These are phyloP conservation scores for Mycena amicta DNA, from an alignment of 768 basidiomycete genomes.

Conservation along the genomic window DNA sequence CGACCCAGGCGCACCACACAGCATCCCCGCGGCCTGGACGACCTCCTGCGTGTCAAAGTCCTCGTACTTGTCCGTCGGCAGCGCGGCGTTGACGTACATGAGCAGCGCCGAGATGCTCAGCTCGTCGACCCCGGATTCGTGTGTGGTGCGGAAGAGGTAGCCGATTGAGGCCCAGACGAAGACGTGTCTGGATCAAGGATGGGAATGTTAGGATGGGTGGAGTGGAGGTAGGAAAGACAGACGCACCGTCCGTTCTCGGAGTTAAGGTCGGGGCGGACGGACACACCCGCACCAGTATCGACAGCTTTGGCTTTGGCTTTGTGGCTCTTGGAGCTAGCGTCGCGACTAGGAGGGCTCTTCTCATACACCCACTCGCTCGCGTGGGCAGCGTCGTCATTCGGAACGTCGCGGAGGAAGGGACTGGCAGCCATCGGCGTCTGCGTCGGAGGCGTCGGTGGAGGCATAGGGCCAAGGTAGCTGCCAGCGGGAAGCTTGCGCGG, in stretches of 20 bases:
- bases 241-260: not conserved
- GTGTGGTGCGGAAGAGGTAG: conserved; percentile 70
- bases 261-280: not conserved
- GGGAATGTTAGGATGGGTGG: not conserved
- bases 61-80: conserved; percentile 78
- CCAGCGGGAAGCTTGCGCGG: no score
- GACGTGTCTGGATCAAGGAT: conserved; percentile 41
- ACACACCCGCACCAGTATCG: no score
- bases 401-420: not conserved
- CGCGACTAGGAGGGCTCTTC: not conserved
- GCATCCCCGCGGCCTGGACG: conserved; percentile 12
- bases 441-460: not conserved
- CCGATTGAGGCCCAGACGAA: conserved; percentile 65
- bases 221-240: no score
- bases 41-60: conserved; percentile 82
- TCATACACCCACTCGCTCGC: not conserved
- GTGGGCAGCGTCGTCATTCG: not conserved
- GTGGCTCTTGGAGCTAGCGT: no score
- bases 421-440: not conserved
- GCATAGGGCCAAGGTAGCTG: no score
- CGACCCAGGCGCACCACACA: not conserved
- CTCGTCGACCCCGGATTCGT: conserved; percentile 61
- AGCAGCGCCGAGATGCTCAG: conserved; percentile 69
- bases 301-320: no score
- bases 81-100: conserved; percentile 73